These are phyloP conservation scores for Pezizomycotina sp. DNA, from an alignment of 2,329 filamentous ascomycete genomes.

Conservation along the genomic window DNA sequence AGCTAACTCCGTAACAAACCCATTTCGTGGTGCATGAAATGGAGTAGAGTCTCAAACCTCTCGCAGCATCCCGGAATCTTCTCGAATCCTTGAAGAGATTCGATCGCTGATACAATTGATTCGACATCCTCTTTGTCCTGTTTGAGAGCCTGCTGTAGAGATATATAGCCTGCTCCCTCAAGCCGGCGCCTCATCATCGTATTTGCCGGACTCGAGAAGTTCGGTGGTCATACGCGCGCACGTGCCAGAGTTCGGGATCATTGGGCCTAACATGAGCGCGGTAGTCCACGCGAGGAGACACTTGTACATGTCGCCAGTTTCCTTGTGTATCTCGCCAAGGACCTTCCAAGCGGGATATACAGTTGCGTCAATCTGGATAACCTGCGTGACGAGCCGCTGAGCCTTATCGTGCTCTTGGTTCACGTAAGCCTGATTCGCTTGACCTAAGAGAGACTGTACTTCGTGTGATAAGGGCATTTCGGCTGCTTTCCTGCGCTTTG, in stretches of 20 bases:
- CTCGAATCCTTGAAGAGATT: constrained; percentile 42
- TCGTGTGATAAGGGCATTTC: constrained; percentile 31
- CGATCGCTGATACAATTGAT: constrained; percentile 44
- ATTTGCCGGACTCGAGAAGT: constrained; percentile 30
- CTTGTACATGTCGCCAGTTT: constrained; percentile 41
- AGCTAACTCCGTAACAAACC: constrained; percentile 27
- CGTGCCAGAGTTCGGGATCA: constrained; percentile 41
- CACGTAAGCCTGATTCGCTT: constrained; percentile 53
- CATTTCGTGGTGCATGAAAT: constrained; percentile 37
- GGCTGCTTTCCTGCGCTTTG: constrained; percentile 21
- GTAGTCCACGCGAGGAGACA: constrained; percentile 45
- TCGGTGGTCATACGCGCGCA: constrained; percentile 43
- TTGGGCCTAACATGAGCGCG: constrained; percentile 48
- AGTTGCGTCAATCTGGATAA: constrained; percentile 52
- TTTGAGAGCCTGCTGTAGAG: constrained; percentile 44
- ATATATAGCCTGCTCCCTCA: constrained; percentile 39
- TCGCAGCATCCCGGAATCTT: constrained; percentile 31
- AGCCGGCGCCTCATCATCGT: constrained; percentile 34
- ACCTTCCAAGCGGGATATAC: constrained; percentile 49
- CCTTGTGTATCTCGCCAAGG: constrained; percentile 44
- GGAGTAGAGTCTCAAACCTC: constrained; percentile 43
- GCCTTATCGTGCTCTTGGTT: constrained; percentile 44
- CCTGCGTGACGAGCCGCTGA: constrained; percentile 42
- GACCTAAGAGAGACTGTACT: constrained; percentile 49
- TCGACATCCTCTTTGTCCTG: constrained; percentile 42